Percentiles rank a stretch among this genome's conserved stretches.
Conservation (phyloP, 306 rosid genomes). For the Castanea crenata region DNA sequence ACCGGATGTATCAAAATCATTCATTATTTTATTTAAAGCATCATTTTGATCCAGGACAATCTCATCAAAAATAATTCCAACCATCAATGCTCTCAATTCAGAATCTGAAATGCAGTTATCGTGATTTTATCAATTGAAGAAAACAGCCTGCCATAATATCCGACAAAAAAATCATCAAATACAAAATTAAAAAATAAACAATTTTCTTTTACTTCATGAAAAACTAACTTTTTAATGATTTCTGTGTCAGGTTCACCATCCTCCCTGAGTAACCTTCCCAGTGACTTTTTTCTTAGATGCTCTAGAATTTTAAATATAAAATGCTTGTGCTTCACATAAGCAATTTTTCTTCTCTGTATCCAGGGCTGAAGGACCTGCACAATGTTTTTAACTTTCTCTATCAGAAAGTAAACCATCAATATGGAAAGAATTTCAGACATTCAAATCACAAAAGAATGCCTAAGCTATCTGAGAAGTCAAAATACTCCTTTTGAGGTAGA, state of each 20-base stretch:
- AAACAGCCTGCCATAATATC: constrained; percentile 59
- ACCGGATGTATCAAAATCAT: constrained; percentile 59
- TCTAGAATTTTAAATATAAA: constrained; percentile 67
- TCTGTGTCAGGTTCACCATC: constrained; percentile 62
- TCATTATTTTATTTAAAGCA: constrained; percentile 54
- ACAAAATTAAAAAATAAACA: not conserved
- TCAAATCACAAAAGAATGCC: too few relatives aligned
- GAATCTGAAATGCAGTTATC: constrained; percentile 47
- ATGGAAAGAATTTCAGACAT: not conserved
- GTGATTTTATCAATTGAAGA: constrained; percentile 37
- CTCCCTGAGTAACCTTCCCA: constrained; percentile 62
- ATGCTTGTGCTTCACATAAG: constrained; percentile 65
- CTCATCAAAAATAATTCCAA: constrained; percentile 71
- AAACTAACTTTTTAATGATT: constrained; percentile 53
- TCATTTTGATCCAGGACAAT: constrained; percentile 62
- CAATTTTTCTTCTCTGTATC: constrained; percentile 75
- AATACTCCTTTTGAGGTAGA: too few relatives aligned
- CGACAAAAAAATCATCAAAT: constrained; percentile 12
- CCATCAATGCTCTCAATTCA: constrained; percentile 70
- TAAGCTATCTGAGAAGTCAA: too few relatives aligned
- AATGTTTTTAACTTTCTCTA: constrained; percentile 3
- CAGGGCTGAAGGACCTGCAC: constrained; percentile 91
- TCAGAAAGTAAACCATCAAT: constrained; percentile 1
- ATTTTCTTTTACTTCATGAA: not conserved
- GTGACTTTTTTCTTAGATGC: constrained; percentile 53